Base-by-base conservation (phyloP, 805 yeast genomes). In the Debaryomyces prosopidis region DNA sequence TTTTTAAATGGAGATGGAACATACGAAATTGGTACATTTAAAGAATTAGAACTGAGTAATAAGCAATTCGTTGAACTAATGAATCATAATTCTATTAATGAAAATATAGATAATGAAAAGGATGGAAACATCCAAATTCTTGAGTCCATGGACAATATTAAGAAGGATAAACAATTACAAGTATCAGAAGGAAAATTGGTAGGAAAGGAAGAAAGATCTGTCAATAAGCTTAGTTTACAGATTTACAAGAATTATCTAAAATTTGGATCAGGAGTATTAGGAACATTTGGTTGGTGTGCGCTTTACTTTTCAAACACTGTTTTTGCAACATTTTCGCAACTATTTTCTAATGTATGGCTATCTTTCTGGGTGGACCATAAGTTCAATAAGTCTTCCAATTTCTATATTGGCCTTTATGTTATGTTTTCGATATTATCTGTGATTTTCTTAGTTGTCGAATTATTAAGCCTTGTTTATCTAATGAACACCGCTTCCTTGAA, bases 1-100 rank as follows among this genome's bases (percentile, higher is more conserved):
- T 86, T 83, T 49, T 63, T 89, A 51, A 79, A 81, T 53, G 80
- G 84, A 14, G 84, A 84, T 41, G 82, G 87, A 1, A 57, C 76
- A 0, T 64, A 84, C 19, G 79, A 75, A 36, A 63, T 79, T 27
- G 96, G 91, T 7, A 75, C 87, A 0, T 69, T 77, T 11, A 76
- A 69, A 0, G 84, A 84, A 43, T 62, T 89, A 46, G 56, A 68
- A 39, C 48, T 34, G 2, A 64, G 67, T 16, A 69, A 66, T 42
- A 40, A 48, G 3, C 64, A 59, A 8, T 72, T 76, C 45, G 51
- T 48, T 14, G 55, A 57, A 10, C 60, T 76, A 49, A 68, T 76
- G 72, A 57, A 65, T n/a, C 69, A 56, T 8, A 48, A 50, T 12
- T 46, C 50, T 6, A 49, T 52, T 14, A 30, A n/a, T 11, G 42